Percentiles rank a stretch among this genome's conserved stretches.
Conservation (phyloP, 2,329 filamentous ascomycete genomes). For the Xylaria sp. region DNA sequence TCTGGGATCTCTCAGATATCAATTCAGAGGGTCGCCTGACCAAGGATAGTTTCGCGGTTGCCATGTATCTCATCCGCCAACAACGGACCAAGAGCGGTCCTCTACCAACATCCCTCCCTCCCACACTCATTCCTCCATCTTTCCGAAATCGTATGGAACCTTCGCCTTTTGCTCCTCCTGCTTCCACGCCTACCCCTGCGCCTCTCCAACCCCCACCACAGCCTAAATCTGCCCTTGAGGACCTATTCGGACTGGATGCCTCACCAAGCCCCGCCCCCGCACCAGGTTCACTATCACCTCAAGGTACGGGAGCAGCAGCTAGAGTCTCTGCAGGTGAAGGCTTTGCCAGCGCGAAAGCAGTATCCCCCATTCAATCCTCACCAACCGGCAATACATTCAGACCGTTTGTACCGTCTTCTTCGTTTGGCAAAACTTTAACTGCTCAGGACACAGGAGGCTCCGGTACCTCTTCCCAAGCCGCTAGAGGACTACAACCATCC, state of each 20-base stretch:
- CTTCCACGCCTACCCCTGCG: slow-evolving; percentile 37
- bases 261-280: slow-evolving; percentile 65
- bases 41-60: slow-evolving; percentile 93
- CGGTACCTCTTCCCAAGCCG: slow-evolving; percentile 54
- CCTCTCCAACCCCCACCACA: slow-evolving; percentile 53
- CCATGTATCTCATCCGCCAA: slow-evolving; percentile 96
- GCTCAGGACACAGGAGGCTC: slow-evolving; percentile 79
- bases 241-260: slow-evolving; percentile 91
- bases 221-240: slow-evolving; percentile 87
- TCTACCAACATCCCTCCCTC: slow-evolving; percentile 80
- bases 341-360: slow-evolving; percentile 66
- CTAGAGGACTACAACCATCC: slow-evolving; percentile 34
- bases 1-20: slow-evolving; percentile 97
- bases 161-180: slow-evolving; percentile 63
- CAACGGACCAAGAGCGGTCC: slow-evolving; percentile 79
- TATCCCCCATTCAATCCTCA: slow-evolving; percentile 66
- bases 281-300: slow-evolving; percentile 75
- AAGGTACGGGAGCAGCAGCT: slow-evolving; percentile 66
- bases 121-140: slow-evolving; percentile 85
- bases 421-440: slow-evolving; percentile 86
- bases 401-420: slow-evolving; percentile 91
- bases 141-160: slow-evolving; percentile 72
- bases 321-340: slow-evolving; percentile 65
- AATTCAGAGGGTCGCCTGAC: slow-evolving; percentile 87
- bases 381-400: slow-evolving; percentile 73